Percentiles rank a stretch among this genome's conserved stretches.
phyloP scores from a whole-genome alignment of 2,329 filamentous ascomycete species.

The Pyrenophora seminiperda region DNA sequence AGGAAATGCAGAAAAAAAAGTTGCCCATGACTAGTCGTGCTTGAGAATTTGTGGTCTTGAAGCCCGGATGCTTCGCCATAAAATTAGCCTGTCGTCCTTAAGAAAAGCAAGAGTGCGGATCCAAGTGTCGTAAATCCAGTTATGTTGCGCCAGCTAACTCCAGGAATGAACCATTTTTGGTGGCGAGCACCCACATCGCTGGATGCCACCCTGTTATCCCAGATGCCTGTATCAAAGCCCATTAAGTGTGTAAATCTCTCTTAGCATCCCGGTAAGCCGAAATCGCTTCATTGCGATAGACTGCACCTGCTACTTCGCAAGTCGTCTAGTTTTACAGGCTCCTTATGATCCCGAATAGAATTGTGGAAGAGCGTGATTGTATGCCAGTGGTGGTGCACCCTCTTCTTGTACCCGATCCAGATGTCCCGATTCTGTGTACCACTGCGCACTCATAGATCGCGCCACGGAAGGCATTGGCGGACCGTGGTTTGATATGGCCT shows the following conservation, averaged over 20 bases:
- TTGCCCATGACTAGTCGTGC: no score
- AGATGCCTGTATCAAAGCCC: no score
- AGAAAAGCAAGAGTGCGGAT: background rate
- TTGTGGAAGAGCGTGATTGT: constrained; percentile 33
- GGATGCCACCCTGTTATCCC: background rate
- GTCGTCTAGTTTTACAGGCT: background rate
- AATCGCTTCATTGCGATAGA: background rate
- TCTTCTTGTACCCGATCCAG: constrained; percentile 46
- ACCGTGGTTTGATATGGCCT: constrained; percentile 28
- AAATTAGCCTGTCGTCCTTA: background rate
- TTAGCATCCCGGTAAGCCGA: background rate
- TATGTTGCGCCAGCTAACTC: constrained; percentile 7
- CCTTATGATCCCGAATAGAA: constrained; percentile 39
- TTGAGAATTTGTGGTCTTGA: no score
- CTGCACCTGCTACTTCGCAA: background rate
- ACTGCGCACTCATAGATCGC: constrained; percentile 45
- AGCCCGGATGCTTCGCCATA: no score
- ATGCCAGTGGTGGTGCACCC: constrained; percentile 36
- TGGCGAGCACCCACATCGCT: background rate
- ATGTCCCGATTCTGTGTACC: constrained; percentile 41
- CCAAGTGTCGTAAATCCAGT: constrained; percentile 6
- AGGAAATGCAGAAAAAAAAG: background rate
- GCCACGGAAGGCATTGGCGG: constrained; percentile 36
- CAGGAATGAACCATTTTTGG: constrained; percentile 4
- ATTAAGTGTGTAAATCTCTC: background rate